phyloP scores from a whole-genome alignment of 805 yeast genomes.

The Candida caryicola region DNA sequence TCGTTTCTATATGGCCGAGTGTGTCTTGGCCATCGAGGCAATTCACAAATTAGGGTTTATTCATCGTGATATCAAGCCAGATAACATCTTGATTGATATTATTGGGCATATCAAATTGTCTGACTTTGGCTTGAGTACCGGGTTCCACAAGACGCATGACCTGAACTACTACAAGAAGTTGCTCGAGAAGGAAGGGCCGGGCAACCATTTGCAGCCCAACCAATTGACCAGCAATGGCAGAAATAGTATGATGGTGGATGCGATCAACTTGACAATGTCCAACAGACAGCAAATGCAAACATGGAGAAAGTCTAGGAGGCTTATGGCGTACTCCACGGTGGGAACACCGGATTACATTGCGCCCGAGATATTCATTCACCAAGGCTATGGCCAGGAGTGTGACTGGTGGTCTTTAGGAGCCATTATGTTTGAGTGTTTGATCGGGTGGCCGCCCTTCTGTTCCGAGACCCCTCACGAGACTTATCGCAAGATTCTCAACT shows the following conservation, averaged over 20 bases:
- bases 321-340: constrained; percentile 95
- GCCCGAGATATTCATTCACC: constrained; percentile 88
- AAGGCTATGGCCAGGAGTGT: constrained; percentile 95
- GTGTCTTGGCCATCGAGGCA: constrained; percentile 92
- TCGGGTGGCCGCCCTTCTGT: constrained; percentile 98
- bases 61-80: constrained; percentile 97
- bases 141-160: constrained; percentile 92
- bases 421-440: constrained; percentile 92
- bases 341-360: constrained; percentile 97
- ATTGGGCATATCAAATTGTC: constrained; percentile 65
- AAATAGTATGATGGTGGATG: constrained; percentile 86
- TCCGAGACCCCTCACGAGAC: constrained; percentile 94
- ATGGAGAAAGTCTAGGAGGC: constrained; percentile 86
- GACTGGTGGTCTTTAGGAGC: constrained; percentile 99
- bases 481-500: constrained; percentile 82
- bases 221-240: constrained; percentile 43
- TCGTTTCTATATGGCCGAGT: constrained; percentile 92
- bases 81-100: constrained; percentile 85
- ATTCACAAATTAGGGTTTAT: constrained; percentile 90
- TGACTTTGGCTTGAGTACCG: constrained; percentile 83
- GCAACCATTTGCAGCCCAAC: constrained; percentile 17
- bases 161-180: constrained; percentile 80
- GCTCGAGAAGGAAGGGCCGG: constrained; percentile 58
- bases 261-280: constrained; percentile 92
- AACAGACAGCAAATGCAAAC: constrained; percentile 94